These are phyloP conservation scores for Adansonia digitata DNA, from an alignment of 345 rosid species.

Conservation along the genomic window DNA sequence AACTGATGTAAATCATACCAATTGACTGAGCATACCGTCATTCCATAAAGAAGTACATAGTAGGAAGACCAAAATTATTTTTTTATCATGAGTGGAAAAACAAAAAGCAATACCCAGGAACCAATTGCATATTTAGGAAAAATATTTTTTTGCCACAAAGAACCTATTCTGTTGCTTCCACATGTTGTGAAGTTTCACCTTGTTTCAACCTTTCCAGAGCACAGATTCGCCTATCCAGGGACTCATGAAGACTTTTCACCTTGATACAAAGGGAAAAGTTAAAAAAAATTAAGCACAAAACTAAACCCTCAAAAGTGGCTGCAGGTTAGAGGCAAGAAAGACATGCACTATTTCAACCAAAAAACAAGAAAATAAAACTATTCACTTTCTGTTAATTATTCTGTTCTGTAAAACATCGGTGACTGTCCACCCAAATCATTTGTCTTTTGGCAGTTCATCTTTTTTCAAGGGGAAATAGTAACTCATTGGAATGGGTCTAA, in stretches of 20 bases:
- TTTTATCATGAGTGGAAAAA: not conserved
- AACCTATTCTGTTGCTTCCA: slow-evolving; percentile 54
- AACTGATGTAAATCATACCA: not conserved
- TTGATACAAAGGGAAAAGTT: slow-evolving; percentile 17
- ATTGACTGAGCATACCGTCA: not conserved
- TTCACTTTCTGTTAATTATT: not conserved
- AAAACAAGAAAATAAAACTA: not conserved
- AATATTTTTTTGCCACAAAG: not conserved
- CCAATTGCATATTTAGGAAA: slow-evolving; percentile 3
- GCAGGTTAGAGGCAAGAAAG: not conserved
- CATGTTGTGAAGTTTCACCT: slow-evolving; percentile 54
- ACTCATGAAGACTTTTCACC: slow-evolving; percentile 62
- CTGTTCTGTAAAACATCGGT: not conserved
- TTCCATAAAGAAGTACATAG: not conserved
- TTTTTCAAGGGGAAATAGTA: not conserved
- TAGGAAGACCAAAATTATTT: not conserved
- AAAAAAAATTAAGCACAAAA: not conserved
- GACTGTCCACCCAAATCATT: not conserved
- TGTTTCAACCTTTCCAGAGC: slow-evolving; percentile 70
- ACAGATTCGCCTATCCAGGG: slow-evolving; percentile 68
- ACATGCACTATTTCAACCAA: not conserved
- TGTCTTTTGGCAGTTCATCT: not conserved
- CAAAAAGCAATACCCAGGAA: not conserved
- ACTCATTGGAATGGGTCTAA: not conserved
- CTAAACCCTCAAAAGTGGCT: not conserved